A percentile compares a stretch with the other conserved stretches of the same genome.
phyloP scores from a whole-genome alignment of 2,329 filamentous ascomycete genomes.

The Aspergillus fumigatiaffinis region DNA sequence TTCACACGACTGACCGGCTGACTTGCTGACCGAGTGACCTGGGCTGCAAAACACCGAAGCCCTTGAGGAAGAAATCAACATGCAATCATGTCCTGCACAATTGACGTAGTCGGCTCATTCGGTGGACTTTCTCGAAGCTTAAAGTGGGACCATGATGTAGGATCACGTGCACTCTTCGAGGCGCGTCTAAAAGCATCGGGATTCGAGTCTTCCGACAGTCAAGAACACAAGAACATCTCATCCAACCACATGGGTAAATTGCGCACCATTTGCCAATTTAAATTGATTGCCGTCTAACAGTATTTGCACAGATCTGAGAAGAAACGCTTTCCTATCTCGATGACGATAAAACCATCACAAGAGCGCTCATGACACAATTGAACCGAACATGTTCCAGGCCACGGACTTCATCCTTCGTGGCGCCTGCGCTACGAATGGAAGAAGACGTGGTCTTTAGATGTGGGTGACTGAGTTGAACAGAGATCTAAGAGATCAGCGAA shows the following conservation, averaged over 20 bases:
- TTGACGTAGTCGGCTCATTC: not conserved
- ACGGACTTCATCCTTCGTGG: conserved; percentile 36
- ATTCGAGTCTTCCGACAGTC: conserved; percentile 1
- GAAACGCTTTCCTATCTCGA: conserved; percentile 28
- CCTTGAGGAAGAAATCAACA: not conserved
- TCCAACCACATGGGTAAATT: not conserved
- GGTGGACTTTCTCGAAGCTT: not conserved
- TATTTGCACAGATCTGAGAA: conserved; percentile 5
- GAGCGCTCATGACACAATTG: conserved; percentile 38
- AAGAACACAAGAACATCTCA: not conserved
- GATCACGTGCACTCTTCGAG: not conserved
- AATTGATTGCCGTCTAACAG: not conserved
- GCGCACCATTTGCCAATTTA: not conserved
- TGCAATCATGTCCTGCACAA: not conserved
- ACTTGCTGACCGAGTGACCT: not conserved
- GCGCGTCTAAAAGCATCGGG: not conserved
- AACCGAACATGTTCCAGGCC: conserved; percentile 12
- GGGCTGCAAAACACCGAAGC: not conserved
- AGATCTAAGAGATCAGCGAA: conserved; percentile 41
- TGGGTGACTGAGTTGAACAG: conserved; percentile 47
- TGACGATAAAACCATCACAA: conserved; percentile 37
- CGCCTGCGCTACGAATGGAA: conserved; percentile 29
- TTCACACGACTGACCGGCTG: not conserved
- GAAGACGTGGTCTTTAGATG: conserved; percentile 27
- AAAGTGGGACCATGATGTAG: not conserved